phyloP scores from a whole-genome alignment of 257 asterid species.

The Jacaranda mimosifolia region DNA sequence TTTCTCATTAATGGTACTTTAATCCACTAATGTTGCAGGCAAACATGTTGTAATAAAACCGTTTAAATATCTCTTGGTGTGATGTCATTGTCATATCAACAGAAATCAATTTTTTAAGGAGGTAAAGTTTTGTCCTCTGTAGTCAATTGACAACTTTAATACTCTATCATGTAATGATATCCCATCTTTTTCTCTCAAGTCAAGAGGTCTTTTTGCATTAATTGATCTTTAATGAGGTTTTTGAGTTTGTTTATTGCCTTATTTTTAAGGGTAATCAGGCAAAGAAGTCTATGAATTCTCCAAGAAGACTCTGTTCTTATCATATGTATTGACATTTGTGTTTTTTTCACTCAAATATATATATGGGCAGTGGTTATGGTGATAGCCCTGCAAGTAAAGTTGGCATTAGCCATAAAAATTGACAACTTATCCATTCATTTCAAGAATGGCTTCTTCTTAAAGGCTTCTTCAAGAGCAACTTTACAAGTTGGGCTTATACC shows the following conservation, averaged over 20 bases:
- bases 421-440: conserved; percentile 25
- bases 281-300: conserved; percentile 31
- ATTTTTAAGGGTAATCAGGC: conserved; percentile 9
- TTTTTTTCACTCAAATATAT: conserved; percentile 35
- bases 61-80: conserved; percentile 38
- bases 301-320: conserved; percentile 32
- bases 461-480: conserved; percentile 18
- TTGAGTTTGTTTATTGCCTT: not conserved
- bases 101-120: not conserved
- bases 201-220: not conserved
- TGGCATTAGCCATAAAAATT: not conserved
- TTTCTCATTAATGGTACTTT: conserved; percentile 40
- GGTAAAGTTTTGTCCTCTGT: conserved; percentile 28
- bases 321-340: conserved; percentile 22
- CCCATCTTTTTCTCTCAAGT: conserved; percentile 14
- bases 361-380: conserved; percentile 39
- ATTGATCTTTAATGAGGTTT: not conserved
- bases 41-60: conserved; percentile 31
- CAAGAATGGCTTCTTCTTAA: conserved; percentile 29
- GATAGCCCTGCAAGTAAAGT: conserved; percentile 46
- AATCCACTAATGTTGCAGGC: conserved; percentile 35
- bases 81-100: conserved; percentile 45
- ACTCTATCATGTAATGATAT: conserved; percentile 36
- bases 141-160: conserved; percentile 37
- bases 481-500: not conserved